Evolutionary conservation across 2,329 filamentous ascomycete species (phyloP).

Genomic region (Geoglossum cookeanum): DNA sequence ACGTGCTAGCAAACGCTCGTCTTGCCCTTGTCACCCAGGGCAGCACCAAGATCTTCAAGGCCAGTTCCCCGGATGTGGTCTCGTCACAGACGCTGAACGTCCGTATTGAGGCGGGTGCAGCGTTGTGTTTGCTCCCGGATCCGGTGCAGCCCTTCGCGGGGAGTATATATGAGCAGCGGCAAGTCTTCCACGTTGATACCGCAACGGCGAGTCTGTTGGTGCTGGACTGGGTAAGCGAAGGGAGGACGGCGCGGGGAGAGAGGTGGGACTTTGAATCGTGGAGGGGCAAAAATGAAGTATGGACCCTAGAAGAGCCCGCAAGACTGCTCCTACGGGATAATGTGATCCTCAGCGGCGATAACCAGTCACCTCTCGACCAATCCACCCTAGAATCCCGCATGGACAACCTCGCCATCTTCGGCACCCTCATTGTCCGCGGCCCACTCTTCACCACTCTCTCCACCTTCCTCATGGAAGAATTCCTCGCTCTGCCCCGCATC

Average conservation of each 20-base stretch:
- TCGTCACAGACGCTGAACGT: slow-evolving; percentile 32
- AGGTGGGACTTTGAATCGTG: slow-evolving; percentile 70
- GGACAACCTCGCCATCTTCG: slow-evolving; percentile 57
- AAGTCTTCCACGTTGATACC: slow-evolving; percentile 47
- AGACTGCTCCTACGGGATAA: slow-evolving; percentile 72
- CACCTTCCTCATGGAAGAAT: slow-evolving; percentile 61
- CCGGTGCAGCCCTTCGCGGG: slow-evolving; percentile 79
- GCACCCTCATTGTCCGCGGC: slow-evolving; percentile 69
- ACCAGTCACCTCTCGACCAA: slow-evolving; percentile 5
- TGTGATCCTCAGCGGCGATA: slow-evolving; percentile 47
- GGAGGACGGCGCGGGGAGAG: slow-evolving; percentile 67
- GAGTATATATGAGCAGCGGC: slow-evolving; percentile 68
- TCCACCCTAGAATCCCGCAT: slow-evolving; percentile 34
- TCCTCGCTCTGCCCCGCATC: slow-evolving; percentile 58
- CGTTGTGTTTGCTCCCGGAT: slow-evolving; percentile 56
- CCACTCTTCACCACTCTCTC: slow-evolving; percentile 45
- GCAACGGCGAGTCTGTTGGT: slow-evolving; percentile 41
- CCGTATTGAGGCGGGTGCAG: slow-evolving; percentile 27
- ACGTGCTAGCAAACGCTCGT: slow-evolving; percentile 42
- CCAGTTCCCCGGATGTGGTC: slow-evolving; percentile 22
- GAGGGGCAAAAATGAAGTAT: slow-evolving; percentile 78
- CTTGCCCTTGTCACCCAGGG: slow-evolving; percentile 47
- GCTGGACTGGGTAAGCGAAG: slow-evolving; percentile 87
- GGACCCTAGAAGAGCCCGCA: slow-evolving; percentile 25
- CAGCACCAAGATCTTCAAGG: slow-evolving; percentile 92